These are phyloP conservation scores for Medicago arabica DNA, from an alignment of 306 rosid genomes.

Conservation along the genomic window DNA sequence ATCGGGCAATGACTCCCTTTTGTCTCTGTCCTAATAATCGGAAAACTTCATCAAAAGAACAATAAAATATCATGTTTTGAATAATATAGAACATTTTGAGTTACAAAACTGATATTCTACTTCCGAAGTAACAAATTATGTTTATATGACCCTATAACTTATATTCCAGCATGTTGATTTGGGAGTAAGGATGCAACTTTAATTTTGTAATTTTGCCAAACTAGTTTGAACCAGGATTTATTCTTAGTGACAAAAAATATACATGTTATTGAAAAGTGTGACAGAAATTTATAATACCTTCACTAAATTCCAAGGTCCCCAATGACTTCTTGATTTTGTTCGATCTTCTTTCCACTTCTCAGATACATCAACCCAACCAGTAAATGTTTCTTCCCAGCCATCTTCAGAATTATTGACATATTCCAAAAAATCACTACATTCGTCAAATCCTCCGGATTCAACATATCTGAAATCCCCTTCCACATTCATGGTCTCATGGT, in stretches of 20 bases:
- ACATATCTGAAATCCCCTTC: conserved; percentile 96
- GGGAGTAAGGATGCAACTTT: background rate
- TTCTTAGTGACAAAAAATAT: background rate
- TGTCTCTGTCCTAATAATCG: conserved; percentile 90
- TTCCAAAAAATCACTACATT: conserved; percentile 78
- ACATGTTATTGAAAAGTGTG: conserved; percentile 18
- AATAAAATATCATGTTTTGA: conserved; percentile 30
- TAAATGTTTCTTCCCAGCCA: conserved; percentile 76
- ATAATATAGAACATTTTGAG: conserved; percentile 10
- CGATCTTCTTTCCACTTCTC: conserved; percentile 66
- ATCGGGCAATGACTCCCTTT: conserved; percentile 87
- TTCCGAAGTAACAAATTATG: conserved; percentile 2
- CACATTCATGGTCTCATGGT: conserved; percentile 95
- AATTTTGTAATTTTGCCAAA: background rate
- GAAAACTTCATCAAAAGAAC: conserved; percentile 53
- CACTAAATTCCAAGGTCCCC: conserved; percentile 87
- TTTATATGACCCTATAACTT: background rate
- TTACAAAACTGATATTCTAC: conserved; percentile 17
- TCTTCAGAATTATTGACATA: conserved; percentile 59
- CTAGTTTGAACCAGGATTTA: conserved; percentile 5
- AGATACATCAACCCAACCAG: conserved; percentile 71
- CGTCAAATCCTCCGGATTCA: conserved; percentile 80
- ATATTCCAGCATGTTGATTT: background rate
- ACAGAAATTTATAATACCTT: conserved; percentile 67
- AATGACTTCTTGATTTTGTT: conserved; percentile 53